These are phyloP conservation scores for Taphrina confusa DNA, from an alignment of 1,139 yeast species.

Conservation along the genomic window DNA sequence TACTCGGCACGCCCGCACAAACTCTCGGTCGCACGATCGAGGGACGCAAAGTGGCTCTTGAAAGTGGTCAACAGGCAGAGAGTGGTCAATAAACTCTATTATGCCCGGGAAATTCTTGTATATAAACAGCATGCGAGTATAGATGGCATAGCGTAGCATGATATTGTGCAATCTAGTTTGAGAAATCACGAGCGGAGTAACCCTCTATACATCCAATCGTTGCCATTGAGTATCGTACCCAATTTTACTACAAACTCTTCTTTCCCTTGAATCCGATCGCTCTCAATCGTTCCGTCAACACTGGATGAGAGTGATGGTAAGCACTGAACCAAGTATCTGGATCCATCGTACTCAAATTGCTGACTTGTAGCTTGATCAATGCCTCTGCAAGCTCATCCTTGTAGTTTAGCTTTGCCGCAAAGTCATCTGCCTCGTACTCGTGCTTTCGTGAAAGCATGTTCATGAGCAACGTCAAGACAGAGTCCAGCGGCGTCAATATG, in stretches of 20 bases:
- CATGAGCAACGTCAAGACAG: slow-evolving; percentile 63
- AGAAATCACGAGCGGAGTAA: too few relatives aligned
- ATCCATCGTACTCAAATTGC: slow-evolving; percentile 78
- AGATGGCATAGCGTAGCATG: too few relatives aligned
- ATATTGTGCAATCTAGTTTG: too few relatives aligned
- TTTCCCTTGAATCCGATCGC: slow-evolving; percentile 53
- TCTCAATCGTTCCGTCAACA: slow-evolving; percentile 77
- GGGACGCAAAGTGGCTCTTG: slow-evolving; percentile 22
- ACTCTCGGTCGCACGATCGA: slow-evolving; percentile 23
- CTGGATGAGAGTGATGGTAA: slow-evolving; percentile 88
- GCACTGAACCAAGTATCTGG: slow-evolving; percentile 89
- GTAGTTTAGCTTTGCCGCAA: slow-evolving; percentile 73
- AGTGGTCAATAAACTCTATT: too few relatives aligned
- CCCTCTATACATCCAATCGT: too few relatives aligned
- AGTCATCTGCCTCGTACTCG: slow-evolving; percentile 78
- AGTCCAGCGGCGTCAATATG: slow-evolving; percentile 73
- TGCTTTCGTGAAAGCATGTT: slow-evolving; percentile 76
- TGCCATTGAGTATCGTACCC: too few relatives aligned
- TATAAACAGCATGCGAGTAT: too few relatives aligned
- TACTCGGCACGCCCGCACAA: slow-evolving; percentile 29
- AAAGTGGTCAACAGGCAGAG: neutral
- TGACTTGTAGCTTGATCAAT: slow-evolving; percentile 70
- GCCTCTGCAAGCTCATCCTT: slow-evolving; percentile 68
- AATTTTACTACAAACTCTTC: slow-evolving; percentile 37
- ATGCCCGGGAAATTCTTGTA: too few relatives aligned